phyloP scores from a whole-genome alignment of 2,329 filamentous ascomycete genomes.

The Paecilomyces variotii region DNA sequence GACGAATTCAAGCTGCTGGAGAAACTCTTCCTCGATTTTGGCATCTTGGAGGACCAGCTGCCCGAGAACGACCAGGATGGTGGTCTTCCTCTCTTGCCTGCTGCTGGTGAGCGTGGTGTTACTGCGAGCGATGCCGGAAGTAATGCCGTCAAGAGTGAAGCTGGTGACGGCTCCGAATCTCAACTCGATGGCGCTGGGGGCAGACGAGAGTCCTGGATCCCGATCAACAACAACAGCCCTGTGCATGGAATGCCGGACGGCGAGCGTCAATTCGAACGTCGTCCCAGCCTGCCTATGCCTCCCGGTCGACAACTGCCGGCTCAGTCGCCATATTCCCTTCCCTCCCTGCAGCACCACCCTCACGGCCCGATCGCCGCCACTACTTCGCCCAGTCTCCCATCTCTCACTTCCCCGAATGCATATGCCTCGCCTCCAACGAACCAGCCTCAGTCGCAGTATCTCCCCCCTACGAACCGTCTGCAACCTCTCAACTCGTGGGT shows the following conservation, averaged over 20 bases:
- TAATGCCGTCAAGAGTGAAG: slow-evolving; percentile 33
- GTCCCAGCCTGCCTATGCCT: slow-evolving; percentile 31
- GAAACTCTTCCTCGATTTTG: slow-evolving; percentile 33
- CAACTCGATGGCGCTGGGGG: slow-evolving; percentile 21
- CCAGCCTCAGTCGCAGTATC: slow-evolving; percentile 20
- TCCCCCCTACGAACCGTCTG: slow-evolving; percentile 23
- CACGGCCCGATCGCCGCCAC: slow-evolving; percentile 21
- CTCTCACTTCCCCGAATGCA: slow-evolving; percentile 18
- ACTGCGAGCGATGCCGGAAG: slow-evolving; percentile 33
- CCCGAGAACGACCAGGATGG: slow-evolving; percentile 30
- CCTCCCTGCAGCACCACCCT: slow-evolving; percentile 28
- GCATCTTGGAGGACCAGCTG: slow-evolving; percentile 31
- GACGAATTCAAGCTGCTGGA: slow-evolving; percentile 36
- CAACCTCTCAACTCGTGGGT: slow-evolving; percentile 35
- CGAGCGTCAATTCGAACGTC: slow-evolving; percentile 17
- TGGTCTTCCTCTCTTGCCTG: slow-evolving; percentile 12
- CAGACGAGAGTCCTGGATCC: slow-evolving; percentile 35
- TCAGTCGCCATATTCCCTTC: slow-evolving; percentile 26
- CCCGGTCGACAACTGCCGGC: slow-evolving; percentile 25
- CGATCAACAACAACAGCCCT: slow-evolving; percentile 32
- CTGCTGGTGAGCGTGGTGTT: slow-evolving; percentile 21
- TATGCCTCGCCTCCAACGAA: slow-evolving; percentile 14
- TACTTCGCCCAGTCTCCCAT: slow-evolving; percentile 25
- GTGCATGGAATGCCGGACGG: slow-evolving; percentile 20
- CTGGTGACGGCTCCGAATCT: slow-evolving; percentile 24